Conservation (phyloP, 1,284 basidiomycete genomes). For the Naganishia cerealis region DNA sequence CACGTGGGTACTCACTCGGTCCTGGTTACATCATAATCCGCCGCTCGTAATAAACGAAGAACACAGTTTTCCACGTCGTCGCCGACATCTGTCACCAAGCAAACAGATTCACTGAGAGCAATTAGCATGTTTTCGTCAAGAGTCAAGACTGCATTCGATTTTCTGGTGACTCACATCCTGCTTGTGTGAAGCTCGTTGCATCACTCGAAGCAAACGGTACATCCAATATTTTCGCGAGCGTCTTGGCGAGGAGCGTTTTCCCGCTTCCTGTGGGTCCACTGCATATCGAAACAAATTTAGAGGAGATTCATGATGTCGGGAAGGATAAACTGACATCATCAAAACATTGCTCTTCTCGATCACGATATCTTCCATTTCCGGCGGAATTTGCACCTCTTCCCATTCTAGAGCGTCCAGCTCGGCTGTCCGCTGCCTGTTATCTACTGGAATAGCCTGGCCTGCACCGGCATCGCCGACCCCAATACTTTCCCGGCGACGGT, state of each 20-base stretch:
- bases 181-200: constrained; percentile 56
- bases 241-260: constrained; percentile 82
- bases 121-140: constrained; percentile 1
- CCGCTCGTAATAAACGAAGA: constrained; percentile 76
- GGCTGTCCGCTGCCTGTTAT: background rate
- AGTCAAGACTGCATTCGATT: background rate
- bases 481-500: background rate
- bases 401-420: constrained; percentile 34
- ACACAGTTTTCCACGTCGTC: constrained; percentile 91
- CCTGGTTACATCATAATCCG: constrained; percentile 79
- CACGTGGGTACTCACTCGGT: constrained; percentile 45
- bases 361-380: constrained; percentile 37
- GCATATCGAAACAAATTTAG: background rate
- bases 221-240: constrained; percentile 78
- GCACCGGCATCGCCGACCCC: background rate
- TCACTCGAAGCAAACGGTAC: constrained; percentile 75
- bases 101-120: background rate
- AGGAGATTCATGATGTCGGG: background rate
- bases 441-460: background rate
- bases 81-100: constrained; percentile 70
- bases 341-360: constrained; percentile 94
- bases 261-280: constrained; percentile 60
- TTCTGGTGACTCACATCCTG: constrained; percentile 49
- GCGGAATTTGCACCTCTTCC: constrained; percentile 33
- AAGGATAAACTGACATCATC: constrained; percentile 64